These are phyloP conservation scores for Effrenium voratum DNA, from an alignment of 73 alveolate genomes.

Conservation along the genomic window DNA sequence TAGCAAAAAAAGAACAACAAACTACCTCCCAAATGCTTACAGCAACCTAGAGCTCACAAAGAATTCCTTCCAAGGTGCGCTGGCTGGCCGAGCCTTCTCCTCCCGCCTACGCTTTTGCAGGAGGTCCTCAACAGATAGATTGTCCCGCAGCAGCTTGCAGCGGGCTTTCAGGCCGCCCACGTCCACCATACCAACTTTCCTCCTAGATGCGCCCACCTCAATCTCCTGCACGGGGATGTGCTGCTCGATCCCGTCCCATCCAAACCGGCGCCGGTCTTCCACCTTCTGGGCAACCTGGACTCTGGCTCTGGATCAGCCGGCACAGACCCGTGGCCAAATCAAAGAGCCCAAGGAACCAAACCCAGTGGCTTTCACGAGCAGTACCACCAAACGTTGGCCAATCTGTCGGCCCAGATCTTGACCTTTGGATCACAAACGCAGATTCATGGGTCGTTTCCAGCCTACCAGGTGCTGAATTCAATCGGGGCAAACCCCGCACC, in stretches of 20 bases:
- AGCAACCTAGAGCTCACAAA: background rate
- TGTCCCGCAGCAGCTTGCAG: slow-evolving; percentile 20
- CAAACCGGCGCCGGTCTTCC: slow-evolving; percentile 61
- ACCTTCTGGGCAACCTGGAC: slow-evolving; percentile 84
- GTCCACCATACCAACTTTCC: slow-evolving; percentile 69
- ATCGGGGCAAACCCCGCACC: too few relatives aligned
- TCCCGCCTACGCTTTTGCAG: slow-evolving; percentile 36
- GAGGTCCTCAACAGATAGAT: background rate
- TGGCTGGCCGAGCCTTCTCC: slow-evolving; percentile 24
- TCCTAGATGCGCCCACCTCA: slow-evolving; percentile 13
- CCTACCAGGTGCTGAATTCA: too few relatives aligned
- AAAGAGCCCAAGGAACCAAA: too few relatives aligned
- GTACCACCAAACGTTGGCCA: too few relatives aligned
- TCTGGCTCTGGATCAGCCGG: too few relatives aligned
- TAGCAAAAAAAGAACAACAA: background rate
- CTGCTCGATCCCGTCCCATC: slow-evolving; percentile 53
- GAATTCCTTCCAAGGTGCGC: slow-evolving; percentile 18
- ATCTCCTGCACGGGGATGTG: slow-evolving; percentile 32
- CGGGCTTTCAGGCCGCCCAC: slow-evolving; percentile 60
- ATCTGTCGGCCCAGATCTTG: too few relatives aligned
- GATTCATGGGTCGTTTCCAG: too few relatives aligned
- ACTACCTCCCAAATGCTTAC: too few relatives aligned
- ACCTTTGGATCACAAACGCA: too few relatives aligned
- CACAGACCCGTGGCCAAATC: too few relatives aligned
- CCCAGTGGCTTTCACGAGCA: too few relatives aligned